These are phyloP conservation scores for Diaporthe australafricana DNA, from an alignment of 2,329 filamentous ascomycete species.

Conservation along the genomic window DNA sequence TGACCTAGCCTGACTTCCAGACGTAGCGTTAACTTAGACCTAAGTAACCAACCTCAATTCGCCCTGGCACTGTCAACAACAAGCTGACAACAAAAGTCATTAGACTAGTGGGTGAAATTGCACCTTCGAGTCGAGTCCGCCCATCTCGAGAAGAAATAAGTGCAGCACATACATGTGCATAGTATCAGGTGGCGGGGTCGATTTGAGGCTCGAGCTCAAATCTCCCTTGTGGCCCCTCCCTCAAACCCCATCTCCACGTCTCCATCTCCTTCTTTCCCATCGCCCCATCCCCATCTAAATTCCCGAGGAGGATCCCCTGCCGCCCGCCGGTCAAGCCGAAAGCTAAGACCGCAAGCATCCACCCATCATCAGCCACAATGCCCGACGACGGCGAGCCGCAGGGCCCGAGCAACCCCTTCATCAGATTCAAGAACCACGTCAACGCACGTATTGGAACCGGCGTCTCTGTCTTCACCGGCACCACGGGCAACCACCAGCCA, in stretches of 20 bases:
- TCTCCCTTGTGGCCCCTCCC: constrained; percentile 11
- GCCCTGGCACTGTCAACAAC: too few species aligned
- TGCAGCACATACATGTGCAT: constrained; percentile 1
- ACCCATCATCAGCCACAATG: constrained; percentile 33
- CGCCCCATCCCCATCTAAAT: constrained; percentile 15
- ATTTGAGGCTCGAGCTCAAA: constrained; percentile 23
- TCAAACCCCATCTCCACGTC: too few species aligned
- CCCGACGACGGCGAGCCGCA: constrained; percentile 39
- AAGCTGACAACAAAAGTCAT: neutral
- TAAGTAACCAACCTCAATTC: neutral
- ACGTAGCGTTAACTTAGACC: neutral
- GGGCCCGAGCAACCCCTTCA: constrained; percentile 49
- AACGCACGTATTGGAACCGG: constrained; percentile 51
- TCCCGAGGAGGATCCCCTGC: constrained; percentile 9
- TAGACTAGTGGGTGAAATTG: neutral
- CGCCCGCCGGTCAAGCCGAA: constrained; percentile 5
- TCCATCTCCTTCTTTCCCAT: constrained; percentile 13
- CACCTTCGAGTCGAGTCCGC: neutral
- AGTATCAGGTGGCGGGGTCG: constrained; percentile 22
- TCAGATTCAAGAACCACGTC: constrained; percentile 55
- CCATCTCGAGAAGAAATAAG: neutral
- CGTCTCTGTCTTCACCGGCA: constrained; percentile 44
- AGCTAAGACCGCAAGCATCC: constrained; percentile 1
- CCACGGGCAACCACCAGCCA: constrained; percentile 25
- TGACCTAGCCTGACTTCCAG: neutral